Evolutionary conservation across 2,329 filamentous ascomycete genomes (phyloP), one percentile per base, ranked within the genome.

Genomic region (Microdochium nivale): DNA sequence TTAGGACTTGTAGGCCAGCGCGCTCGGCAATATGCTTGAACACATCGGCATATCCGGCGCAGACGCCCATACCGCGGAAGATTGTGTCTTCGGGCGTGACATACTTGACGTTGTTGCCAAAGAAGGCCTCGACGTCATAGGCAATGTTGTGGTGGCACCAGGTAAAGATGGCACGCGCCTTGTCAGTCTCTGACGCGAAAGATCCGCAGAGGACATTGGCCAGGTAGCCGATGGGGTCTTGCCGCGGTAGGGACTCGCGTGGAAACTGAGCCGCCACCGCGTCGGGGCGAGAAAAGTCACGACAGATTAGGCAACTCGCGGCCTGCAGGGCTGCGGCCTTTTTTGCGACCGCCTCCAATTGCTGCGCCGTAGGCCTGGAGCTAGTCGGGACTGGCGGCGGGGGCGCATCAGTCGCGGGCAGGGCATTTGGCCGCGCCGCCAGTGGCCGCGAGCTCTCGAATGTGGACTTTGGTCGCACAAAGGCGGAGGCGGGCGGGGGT

Each of bases 101-200:
- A 8, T 79, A 74, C 55, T 83, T 77, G 30, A 95, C 73, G 47
- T 74, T 82, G 33, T 84, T 80, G 52, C 77, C 80, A 63, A 95
- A 95, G 71, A 96, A 95, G 24, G 84, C 79, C 25, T 81, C 77
- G 0, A 83, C 82, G 64, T 97, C 89, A 65, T 97, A 99, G 47
- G 77, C 78, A 53, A 99, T 84, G 60, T 97, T 97, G 68, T 97
- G 85, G 68, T 97, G 92, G 40, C 91, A 83, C 94, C 94, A 99
- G 1, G 88, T 89, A 65, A 97, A 97, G 54, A 99, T 88, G 2
- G 84, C 90, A 25, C 94, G 80, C 2, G 94, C 92, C 71, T 96
- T 96, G 67, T 97, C 92, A 0, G 92, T 96, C 1, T 75, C 71
- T 1, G 89, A 96, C 1, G 82, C 70, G 63, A 97, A 96, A 0